Base-by-base conservation (phyloP, 176 grass and related monocot species). In the Aegilops bicornis region DNA sequence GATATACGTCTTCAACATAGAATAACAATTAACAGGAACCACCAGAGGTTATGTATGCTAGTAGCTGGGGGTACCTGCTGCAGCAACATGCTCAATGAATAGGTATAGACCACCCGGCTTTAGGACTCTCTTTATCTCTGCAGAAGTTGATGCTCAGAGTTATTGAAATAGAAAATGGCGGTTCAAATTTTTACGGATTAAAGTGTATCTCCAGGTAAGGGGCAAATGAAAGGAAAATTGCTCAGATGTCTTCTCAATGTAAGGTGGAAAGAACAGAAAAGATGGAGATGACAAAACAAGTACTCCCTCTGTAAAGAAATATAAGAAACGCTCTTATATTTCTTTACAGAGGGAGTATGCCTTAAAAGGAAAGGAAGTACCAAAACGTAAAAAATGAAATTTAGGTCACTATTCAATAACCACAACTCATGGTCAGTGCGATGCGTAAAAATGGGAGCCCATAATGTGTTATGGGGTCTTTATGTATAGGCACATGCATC, bases 21-120 rank as follows among this genome's bases (percentile, higher is more conserved):
- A 14, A 36, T 5, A 72, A 73, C 8, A 14, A 59, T 16, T 5
- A 75, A 23, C 9, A 17, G 65, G 23, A 32, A 6, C 14, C 59
- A 14, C 23, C 23, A 54, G 5, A 76, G 7, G 3, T 20, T 48
- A 12, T 17, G 16, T 24, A 19, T 43, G 56, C 4, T 8, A 85
- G 25, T 24, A 66, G 60, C 32, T 33, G 61, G 48, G 70, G 35
- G 80, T 89, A 98, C 97, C 94, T 79, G 43, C 59, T 69, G 94
- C 90, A 5, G 90, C 94, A 22, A 98, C 94, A 79, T 96, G 97
- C 67, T 96, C 97, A 45, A 98, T 87, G 80, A 96, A 98, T 48
- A 98, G 56, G 52, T 94, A 96, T 35, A 94, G 74, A 48, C 96
- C 96, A 16, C 85, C 90, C 1, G 96, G 92, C 88, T 96, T 94